Base-by-base conservation (phyloP, 306 rosid species). In the barrel medic (Medicago truncatula) region DNA sequence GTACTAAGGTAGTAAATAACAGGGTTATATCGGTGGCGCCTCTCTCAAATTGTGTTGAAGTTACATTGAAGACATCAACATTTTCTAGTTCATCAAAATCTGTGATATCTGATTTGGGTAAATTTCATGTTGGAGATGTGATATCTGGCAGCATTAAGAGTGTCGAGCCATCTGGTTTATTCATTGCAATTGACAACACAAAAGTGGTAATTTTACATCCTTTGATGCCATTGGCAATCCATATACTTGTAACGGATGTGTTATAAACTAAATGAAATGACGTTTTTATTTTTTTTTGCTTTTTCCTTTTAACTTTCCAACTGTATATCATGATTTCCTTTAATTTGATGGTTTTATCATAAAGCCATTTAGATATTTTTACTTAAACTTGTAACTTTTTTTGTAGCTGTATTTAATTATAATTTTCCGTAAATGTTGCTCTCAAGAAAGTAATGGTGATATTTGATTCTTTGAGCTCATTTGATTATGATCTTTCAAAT, bases 1-100 rank as follows among this genome's bases (percentile, higher is more conserved):
- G 18, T 54, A 81, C 78, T 87, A 63, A 87, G 82, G 73, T 31
- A 54, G 60, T 54, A 39, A 54, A 40, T 20, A 50, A 69, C 97
- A 95, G 99, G 97, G 87, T 95, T 66, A 66, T 86, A 76, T 89
- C 96, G 52, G 89, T 88, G 72, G 99, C 92, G 86, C 96, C 91
- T 63, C 87, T 90, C 8, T 95, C 97, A 31, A 89, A 87, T 75
- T 89, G 97, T 75, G 90, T 95, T 73, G 93, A 92, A 89, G 97
- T 95, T 60, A 88, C 97, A 47, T 76, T 95, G 84, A 92, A 78
- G 90, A 83, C 90, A 53, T 68, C 78, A 79, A 71, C 77, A 1
- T 79, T 56, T 61, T 76, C 86, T 78, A 44, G 77, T 38, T 61
- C 18, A 53, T 38, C 77, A 58, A 85, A 80, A 73, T 80, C 87